Percentiles rank a stretch among this genome's conserved stretches.
These are phyloP conservation scores for Cinnamomum micranthum DNA, from an alignment of 164 flowering plant species.

Conservation along the genomic window DNA sequence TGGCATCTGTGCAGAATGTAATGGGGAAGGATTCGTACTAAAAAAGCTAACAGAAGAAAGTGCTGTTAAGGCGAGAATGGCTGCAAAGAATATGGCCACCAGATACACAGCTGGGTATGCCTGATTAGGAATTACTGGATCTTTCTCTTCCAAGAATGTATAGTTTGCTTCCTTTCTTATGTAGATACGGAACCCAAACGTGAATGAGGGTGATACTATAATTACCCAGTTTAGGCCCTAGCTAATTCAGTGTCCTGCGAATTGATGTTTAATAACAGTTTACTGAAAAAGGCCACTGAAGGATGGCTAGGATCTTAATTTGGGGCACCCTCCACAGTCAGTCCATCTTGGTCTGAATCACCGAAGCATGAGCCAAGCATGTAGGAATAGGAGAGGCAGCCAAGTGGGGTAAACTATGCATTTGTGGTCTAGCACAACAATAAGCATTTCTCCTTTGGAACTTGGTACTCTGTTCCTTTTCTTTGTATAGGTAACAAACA, in stretches of 20 bases:
- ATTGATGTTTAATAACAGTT: neutral
- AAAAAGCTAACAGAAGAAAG: slow-evolving; percentile 68
- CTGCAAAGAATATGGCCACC: slow-evolving; percentile 79
- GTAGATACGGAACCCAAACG: neutral
- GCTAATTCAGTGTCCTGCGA: neutral
- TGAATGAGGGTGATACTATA: neutral
- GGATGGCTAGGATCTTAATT: neutral
- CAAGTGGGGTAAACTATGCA: neutral
- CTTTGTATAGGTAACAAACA: too few relatives aligned
- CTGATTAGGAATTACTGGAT: neutral
- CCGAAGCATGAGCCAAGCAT: neutral
- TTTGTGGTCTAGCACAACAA: neutral
- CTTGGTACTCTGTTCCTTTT: neutral
- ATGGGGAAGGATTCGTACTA: slow-evolving; percentile 89
- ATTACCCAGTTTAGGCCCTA: neutral
- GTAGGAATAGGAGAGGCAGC: neutral
- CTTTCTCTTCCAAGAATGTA: neutral
- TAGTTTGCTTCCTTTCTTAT: neutral
- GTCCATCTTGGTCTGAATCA: neutral
- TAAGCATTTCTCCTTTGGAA: too few relatives aligned
- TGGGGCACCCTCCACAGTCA: neutral
- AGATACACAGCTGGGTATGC: slow-evolving; percentile 90
- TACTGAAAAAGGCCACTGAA: neutral
- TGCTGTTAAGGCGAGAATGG: slow-evolving; percentile 74
- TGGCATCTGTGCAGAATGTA: slow-evolving; percentile 89